Evolutionary conservation across 1,284 basidiomycete species (phyloP).

Genomic region (Dichomitus squalens): DNA sequence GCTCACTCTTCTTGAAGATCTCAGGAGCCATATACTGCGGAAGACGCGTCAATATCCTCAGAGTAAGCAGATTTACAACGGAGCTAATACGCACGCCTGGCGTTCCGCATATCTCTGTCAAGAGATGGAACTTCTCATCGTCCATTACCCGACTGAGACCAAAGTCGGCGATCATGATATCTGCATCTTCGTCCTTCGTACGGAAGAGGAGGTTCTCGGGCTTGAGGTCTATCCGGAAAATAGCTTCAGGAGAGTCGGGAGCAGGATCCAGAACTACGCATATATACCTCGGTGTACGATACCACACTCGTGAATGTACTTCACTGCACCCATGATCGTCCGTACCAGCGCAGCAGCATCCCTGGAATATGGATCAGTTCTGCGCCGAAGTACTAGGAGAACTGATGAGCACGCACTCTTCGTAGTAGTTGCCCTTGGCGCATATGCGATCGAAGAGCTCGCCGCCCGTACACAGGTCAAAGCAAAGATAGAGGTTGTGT

Average conservation of each 20-base stretch:
- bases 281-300: conserved; percentile 91
- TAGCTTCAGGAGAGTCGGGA: neutral
- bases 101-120: conserved; percentile 96
- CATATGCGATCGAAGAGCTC: conserved; percentile 99
- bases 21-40: conserved; percentile 95
- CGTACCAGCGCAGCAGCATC: conserved; percentile 91
- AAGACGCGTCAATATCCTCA: conserved; percentile 3
- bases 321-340: conserved; percentile 85
- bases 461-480: conserved; percentile 96
- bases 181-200: conserved; percentile 86
- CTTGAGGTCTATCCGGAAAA: conserved; percentile 73
- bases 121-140: conserved; percentile 83
- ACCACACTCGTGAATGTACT: conserved; percentile 90
- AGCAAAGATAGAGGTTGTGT: conserved; percentile 94
- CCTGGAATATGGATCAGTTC: conserved; percentile 39
- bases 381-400: conserved; percentile 1
- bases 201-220: conserved; percentile 98
- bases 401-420: conserved; percentile 61
- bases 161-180: conserved; percentile 98
- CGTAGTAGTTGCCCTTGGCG: conserved; percentile 96
- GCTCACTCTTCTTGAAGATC: conserved; percentile 91
- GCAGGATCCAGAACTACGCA: neutral
- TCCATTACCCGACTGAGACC: conserved; percentile 90
- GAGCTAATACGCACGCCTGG: conserved; percentile 61
- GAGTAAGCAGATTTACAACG: neutral